Evolutionary conservation across 768 basidiomycete species (phyloP), one percentile per base, ranked within the genome.

Genomic region (Hygrophoropsis aurantiaca): DNA sequence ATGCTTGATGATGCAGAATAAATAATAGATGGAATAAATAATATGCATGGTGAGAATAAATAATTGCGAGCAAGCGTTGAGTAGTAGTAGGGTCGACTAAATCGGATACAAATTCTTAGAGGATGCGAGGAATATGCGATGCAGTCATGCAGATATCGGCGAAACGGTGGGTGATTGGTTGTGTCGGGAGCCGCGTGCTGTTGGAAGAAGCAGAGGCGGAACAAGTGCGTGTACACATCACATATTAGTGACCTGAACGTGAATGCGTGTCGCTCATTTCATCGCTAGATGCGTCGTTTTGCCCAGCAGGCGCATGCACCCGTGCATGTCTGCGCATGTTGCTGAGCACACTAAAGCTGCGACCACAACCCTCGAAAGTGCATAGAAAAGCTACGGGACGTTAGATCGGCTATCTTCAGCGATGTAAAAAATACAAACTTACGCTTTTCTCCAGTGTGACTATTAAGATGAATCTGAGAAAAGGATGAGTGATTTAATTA

Each of bases 321-420:
- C 88, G 82, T 49, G 87, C 82, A 64, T 91, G 89, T 47, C 89
- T 76, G 52, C 89, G 84, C 89, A 91, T 91, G 71, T 91, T 91
- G 66, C 87, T 90, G 60, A 90, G 80, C 41, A 90, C 89, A 59
- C 87, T 89, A 67, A 91, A 91, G 61, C 84, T 82, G 36, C 88
- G 84, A 6, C 85, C 84, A 67, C 89, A 91, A 49, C 79, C 79
- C 53, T 84, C 79, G 43, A 81, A 78, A 15, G 88, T 82, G 62
- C 89, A 91, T 36, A 76, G 70, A 66, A 86, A 90, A 8, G 89
- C 89, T 90, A 61, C 48, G 53, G 15, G 23, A 39, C 42, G 26
- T 38, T 30, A 30, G 16, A 21, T 46, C 13, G 32, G n/a, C 34
- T 4, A 39, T 47, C 51, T 48, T 43, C 46, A 20, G 21, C 40